Evolutionary conservation across 2,329 filamentous ascomycete genomes (phyloP).

Genomic region (Trichoderma polysporum): DNA sequence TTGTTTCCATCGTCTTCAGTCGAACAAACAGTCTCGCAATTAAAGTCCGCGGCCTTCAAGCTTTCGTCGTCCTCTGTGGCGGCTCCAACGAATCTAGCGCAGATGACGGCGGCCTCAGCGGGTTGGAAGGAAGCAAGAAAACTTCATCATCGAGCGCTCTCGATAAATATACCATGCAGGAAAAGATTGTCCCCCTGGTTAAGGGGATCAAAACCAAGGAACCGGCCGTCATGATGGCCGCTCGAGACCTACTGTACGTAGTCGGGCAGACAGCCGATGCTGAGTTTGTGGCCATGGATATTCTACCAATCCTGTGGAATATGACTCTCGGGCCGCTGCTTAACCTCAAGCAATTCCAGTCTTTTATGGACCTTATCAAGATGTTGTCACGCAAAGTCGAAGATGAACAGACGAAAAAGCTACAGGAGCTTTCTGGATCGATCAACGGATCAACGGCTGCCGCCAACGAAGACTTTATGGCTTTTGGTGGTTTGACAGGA

Average conservation of each 20-base stretch:
- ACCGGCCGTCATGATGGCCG: constrained; percentile 94
- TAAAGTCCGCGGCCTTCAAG: constrained; percentile 88
- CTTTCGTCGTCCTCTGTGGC: constrained; percentile 86
- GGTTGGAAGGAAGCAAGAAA: constrained; percentile 60
- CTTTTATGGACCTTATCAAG: constrained; percentile 88
- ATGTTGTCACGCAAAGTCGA: constrained; percentile 77
- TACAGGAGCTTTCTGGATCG: constrained; percentile 75
- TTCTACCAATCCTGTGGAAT: constrained; percentile 84
- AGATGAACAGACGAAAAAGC: constrained; percentile 81
- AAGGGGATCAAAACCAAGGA: constrained; percentile 97
- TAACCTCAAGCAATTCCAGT: constrained; percentile 81
- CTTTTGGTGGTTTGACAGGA: constrained; percentile 66
- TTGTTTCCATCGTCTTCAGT: constrained; percentile 86
- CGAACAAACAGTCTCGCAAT: constrained; percentile 92
- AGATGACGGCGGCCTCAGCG: constrained; percentile 71
- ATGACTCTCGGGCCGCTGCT: constrained; percentile 90
- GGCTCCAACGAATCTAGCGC: constrained; percentile 57
- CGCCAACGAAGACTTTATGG: constrained; percentile 66
- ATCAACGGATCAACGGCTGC: constrained; percentile 48
- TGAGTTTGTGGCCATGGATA: constrained; percentile 89
- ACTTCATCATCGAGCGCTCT: constrained; percentile 72
- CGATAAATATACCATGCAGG: constrained; percentile 97
- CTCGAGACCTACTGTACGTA: constrained; percentile 78
- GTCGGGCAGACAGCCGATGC: constrained; percentile 80
- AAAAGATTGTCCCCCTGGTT: constrained; percentile 89